Base-by-base conservation (phyloP, 805 yeast species). In the Monosporozyma unispora region DNA sequence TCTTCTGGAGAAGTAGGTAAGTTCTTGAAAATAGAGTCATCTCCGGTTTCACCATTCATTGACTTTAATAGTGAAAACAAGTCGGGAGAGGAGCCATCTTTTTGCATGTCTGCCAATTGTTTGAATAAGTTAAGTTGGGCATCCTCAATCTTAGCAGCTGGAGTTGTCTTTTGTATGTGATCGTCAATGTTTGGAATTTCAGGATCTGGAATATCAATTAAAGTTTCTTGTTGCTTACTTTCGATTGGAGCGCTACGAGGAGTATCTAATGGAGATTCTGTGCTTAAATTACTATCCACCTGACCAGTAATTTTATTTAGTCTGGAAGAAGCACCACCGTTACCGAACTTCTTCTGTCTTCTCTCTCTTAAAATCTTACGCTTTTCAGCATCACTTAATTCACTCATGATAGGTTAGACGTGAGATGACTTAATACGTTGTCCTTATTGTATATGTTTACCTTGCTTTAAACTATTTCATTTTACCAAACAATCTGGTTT, bases 261-360 rank as follows among this genome's bases (percentile, higher is more conserved):
- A 47, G n/a, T 28, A 5, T 61, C 69, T 28, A 67, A 46, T 14
- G 71, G 67, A 10, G 73, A 64, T 14, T 62, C 67, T 3, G 71
- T 54, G 4, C 70, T 61, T 47, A 72, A 53, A 21, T 60, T 63
- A 39, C 75, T 68, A 44, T 65, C 66, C 23, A 65, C 62, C 19
- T 66, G 60, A 2, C 76, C 76, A 1, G 76, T 67, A 49, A 75
- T 75, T 49, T 72, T 74, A 53, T 75, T 78, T 57, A 82, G 63
- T 52, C 88, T 68, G 19, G 70, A 70, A 3, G 77, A 59, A 19
- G 81, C 83, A 44, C 75, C 75, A 3, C 82, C 82, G 53, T 73
- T 71, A 46, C 70, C 66, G 70, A 82, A 73, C 60, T 80, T 81
- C 53, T 84, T 81, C 42, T 78, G 81, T 59, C 88, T 73, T 60